Evolutionary conservation across 2,329 filamentous ascomycete genomes (phyloP).

Genomic region (Alternaria arborescens): DNA sequence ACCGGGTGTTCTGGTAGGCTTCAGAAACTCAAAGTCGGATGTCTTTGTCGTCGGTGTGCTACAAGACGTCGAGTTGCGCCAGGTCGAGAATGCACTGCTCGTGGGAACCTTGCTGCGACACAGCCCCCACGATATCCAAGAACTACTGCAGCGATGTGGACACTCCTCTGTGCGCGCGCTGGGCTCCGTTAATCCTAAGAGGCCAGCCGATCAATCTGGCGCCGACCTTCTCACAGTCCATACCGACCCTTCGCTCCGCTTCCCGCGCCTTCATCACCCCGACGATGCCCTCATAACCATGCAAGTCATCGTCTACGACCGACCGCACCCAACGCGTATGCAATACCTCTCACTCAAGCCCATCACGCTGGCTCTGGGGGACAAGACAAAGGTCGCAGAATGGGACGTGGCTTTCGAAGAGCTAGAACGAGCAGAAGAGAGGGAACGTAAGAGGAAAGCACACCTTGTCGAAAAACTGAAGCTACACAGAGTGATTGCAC

Average conservation of each 20-base stretch:
- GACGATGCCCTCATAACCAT: slow-evolving; percentile 72
- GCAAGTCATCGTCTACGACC: slow-evolving; percentile 88
- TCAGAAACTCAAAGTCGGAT: slow-evolving; percentile 91
- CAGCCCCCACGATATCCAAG: slow-evolving; percentile 78
- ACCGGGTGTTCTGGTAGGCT: slow-evolving; percentile 90
- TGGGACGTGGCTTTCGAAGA: slow-evolving; percentile 57
- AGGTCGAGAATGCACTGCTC: slow-evolving; percentile 87
- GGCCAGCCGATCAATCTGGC: slow-evolving; percentile 63
- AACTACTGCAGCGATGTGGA: slow-evolving; percentile 86
- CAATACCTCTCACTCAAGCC: slow-evolving; percentile 94
- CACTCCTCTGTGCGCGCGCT: slow-evolving; percentile 84
- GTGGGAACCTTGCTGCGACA: slow-evolving; percentile 84
- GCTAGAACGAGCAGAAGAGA: slow-evolving; percentile 75
- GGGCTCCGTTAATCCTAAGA: slow-evolving; percentile 76
- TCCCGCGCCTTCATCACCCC: slow-evolving; percentile 78
- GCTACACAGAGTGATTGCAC: slow-evolving; percentile 83
- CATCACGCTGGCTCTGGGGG: slow-evolving; percentile 82
- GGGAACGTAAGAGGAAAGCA: slow-evolving; percentile 68
- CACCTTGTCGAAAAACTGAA: slow-evolving; percentile 85
- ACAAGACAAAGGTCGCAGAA: slow-evolving; percentile 61
- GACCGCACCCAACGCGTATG: slow-evolving; percentile 86
- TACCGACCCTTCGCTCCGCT: slow-evolving; percentile 58
- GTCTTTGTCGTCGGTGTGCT: slow-evolving; percentile 89
- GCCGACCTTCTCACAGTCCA: slow-evolving; percentile 73
- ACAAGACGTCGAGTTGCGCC: slow-evolving; percentile 76